phyloP scores from a whole-genome alignment of 1,139 yeast species.

The Protomyces lactucae-debilis region DNA sequence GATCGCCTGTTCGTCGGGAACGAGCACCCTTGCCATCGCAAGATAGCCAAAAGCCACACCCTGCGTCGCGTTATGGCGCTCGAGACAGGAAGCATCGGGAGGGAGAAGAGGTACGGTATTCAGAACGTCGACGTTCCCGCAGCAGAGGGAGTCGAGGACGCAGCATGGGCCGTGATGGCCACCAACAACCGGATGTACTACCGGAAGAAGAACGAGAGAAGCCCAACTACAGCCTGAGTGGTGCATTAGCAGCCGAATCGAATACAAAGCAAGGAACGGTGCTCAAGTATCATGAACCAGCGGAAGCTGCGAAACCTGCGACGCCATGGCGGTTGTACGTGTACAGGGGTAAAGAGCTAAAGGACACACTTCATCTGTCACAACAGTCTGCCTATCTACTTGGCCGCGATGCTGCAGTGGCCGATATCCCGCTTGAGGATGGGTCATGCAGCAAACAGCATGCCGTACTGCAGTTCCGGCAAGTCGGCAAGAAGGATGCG shows the following conservation, averaged over 20 bases:
- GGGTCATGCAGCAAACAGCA: slow-evolving; percentile 51
- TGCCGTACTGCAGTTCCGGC: slow-evolving; percentile 53
- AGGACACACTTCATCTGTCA: slow-evolving; percentile 38
- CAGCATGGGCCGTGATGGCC: neutral
- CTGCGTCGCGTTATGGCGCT: neutral
- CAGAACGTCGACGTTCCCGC: neutral
- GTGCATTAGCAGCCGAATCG: slow-evolving; percentile 47
- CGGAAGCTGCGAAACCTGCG: slow-evolving; percentile 42
- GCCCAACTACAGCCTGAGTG: slow-evolving; percentile 47
- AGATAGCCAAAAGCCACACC: neutral
- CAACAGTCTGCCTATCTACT: slow-evolving; percentile 42
- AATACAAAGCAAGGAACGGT: slow-evolving; percentile 43
- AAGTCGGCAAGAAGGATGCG: slow-evolving; percentile 31
- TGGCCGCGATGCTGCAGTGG: slow-evolving; percentile 48
- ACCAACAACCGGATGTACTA: neutral
- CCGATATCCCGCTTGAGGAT: slow-evolving; percentile 47
- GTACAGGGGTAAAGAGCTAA: slow-evolving; percentile 35
- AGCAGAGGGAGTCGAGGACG: neutral
- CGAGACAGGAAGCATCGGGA: neutral
- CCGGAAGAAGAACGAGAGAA: slow-evolving; percentile 32
- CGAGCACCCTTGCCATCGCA: neutral
- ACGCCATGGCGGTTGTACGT: slow-evolving; percentile 36
- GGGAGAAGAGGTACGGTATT: neutral
- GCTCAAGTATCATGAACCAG: slow-evolving; percentile 47
- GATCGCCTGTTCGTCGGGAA: neutral